Conservation (phyloP, 345 rosid species). For the Physaria fendleri region DNA sequence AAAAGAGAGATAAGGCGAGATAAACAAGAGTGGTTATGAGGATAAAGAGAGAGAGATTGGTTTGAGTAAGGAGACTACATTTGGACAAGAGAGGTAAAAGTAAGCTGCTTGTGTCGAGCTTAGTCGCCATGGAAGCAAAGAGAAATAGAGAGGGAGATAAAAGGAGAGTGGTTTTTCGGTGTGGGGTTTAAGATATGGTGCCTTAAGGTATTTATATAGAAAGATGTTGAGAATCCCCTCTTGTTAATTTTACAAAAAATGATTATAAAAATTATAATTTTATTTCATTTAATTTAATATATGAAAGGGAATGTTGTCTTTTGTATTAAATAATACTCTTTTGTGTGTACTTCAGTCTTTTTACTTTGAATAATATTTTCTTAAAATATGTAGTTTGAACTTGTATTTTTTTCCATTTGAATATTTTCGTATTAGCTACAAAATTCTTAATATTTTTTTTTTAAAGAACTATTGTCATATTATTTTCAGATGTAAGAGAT, state of each 20-base stretch:
- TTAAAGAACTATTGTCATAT: too few relatives aligned
- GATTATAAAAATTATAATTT: background rate
- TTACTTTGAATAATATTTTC: too few relatives aligned
- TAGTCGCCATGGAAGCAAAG: slow-evolving; percentile 36
- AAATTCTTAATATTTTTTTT: too few relatives aligned
- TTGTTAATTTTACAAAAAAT: background rate
- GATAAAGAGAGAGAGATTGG: slow-evolving; percentile 40
- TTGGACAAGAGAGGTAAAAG: slow-evolving; percentile 51
- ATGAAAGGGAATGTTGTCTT: background rate
- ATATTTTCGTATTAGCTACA: too few relatives aligned
- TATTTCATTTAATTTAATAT: background rate
- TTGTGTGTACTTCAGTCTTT: background rate
- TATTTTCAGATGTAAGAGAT: too few relatives aligned
- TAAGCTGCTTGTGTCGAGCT: slow-evolving; percentile 39
- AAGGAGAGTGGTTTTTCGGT: slow-evolving; percentile 22
- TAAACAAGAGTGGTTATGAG: slow-evolving; percentile 33
- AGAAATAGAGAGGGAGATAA: background rate
- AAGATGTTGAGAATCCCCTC: background rate
- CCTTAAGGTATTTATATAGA: slow-evolving; percentile 25
- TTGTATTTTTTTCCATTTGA: too few relatives aligned
- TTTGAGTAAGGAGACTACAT: slow-evolving; percentile 39
- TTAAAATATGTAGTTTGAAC: too few relatives aligned
- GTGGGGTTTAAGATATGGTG: slow-evolving; percentile 19
- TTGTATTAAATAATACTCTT: background rate
- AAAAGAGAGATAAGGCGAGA: slow-evolving; percentile 35